Conservation (phyloP, 345 rosid species). For the Populus deltoides region DNA sequence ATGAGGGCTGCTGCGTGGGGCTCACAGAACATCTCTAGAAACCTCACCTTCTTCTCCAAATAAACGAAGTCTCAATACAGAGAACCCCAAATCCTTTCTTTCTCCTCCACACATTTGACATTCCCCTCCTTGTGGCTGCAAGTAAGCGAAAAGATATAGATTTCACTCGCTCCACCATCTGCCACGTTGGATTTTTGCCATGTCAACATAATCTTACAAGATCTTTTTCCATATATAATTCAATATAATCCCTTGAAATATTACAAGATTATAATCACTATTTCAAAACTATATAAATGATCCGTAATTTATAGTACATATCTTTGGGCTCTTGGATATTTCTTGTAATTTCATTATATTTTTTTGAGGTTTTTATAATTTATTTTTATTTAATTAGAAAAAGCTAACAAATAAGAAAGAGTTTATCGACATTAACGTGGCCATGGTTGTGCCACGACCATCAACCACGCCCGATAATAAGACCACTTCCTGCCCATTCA, state of each 20-base stretch:
- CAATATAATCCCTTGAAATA: too few relatives aligned
- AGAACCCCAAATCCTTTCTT: neutral
- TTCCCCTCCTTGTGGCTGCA: neutral
- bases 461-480: neutral
- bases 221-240: neutral
- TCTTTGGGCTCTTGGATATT: too few relatives aligned
- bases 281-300: too few relatives aligned
- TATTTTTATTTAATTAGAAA: too few relatives aligned
- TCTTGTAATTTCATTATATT: too few relatives aligned
- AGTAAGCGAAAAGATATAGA: neutral
- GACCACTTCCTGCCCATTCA: neutral
- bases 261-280: too few relatives aligned
- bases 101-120: neutral
- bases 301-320: too few relatives aligned
- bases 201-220: neutral
- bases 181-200: constrained; percentile 2
- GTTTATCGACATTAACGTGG: neutral
- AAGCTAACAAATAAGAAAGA: too few relatives aligned
- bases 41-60: neutral
- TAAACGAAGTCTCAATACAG: neutral
- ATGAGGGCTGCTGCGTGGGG: neutral
- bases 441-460: neutral
- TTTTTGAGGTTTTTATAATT: too few relatives aligned
- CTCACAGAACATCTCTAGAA: neutral
- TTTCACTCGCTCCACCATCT: neutral